A percentile compares a stretch with the other conserved stretches of the same genome.
phyloP scores from a whole-genome alignment of 2,329 filamentous ascomycete species.

The Geoglossum cookeanum region DNA sequence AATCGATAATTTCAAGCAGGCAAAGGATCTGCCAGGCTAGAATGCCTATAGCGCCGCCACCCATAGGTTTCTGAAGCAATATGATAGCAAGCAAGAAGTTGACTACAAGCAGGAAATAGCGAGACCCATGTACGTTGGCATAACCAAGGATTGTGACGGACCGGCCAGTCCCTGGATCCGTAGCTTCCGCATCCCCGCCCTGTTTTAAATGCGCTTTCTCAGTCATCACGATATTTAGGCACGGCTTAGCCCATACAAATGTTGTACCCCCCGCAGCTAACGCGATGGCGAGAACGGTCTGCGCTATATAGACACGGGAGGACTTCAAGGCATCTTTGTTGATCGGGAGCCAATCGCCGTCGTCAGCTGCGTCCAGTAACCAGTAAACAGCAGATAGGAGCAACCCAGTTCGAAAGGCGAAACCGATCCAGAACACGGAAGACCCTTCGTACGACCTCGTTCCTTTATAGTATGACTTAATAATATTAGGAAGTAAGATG shows the following conservation, averaged over 20 bases:
- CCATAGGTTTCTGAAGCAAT: constrained; percentile 86
- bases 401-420: constrained; percentile 57
- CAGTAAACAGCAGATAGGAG: constrained; percentile 66
- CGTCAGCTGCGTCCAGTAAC: constrained; percentile 76
- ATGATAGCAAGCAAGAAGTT: constrained; percentile 61
- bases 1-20: constrained; percentile 43
- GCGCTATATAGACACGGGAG: constrained; percentile 57
- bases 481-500: constrained; percentile 49
- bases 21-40: constrained; percentile 80
- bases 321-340: constrained; percentile 48
- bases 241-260: constrained; percentile 71
- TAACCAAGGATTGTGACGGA: constrained; percentile 63
- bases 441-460: constrained; percentile 78
- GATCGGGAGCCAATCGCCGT: constrained; percentile 57
- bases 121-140: constrained; percentile 77
- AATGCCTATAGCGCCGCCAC: constrained; percentile 62
- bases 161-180: constrained; percentile 10
- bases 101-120: constrained; percentile 68
- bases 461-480: constrained; percentile 63
- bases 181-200: not conserved
- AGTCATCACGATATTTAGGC: constrained; percentile 43
- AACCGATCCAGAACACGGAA: constrained; percentile 66
- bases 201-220: not conserved
- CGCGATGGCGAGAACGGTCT: constrained; percentile 59
- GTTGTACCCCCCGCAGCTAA: constrained; percentile 70